phyloP scores from a whole-genome alignment of 768 basidiomycete genomes.

The Termitomyces sp. region DNA sequence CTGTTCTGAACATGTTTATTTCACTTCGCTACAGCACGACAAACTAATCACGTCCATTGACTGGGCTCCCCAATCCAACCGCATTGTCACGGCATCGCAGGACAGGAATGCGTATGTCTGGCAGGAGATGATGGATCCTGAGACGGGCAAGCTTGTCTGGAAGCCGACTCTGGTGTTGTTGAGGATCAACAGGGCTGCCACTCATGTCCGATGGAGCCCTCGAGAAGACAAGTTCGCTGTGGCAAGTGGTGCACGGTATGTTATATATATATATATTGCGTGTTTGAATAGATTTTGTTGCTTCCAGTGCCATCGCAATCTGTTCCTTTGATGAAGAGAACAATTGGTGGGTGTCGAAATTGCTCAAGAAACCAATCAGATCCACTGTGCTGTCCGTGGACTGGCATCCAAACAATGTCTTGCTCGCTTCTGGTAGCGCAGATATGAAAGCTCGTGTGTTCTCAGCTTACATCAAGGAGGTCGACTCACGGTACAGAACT shows the following conservation, averaged over 20 bases:
- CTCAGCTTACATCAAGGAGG: conserved; percentile 97
- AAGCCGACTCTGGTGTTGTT: conserved; percentile 96
- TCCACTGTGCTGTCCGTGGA: conserved; percentile 92
- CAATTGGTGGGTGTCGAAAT: conserved; percentile 99
- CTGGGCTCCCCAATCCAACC: conserved; percentile 96
- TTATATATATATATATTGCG: neutral
- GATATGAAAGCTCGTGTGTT: conserved; percentile 98
- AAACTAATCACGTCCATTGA: conserved; percentile 97
- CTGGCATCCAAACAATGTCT: conserved; percentile 99
- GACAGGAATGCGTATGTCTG: conserved; percentile 99
- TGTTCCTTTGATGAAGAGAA: conserved; percentile 97
- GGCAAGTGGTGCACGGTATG: conserved; percentile 88
- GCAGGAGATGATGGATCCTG: conserved; percentile 73
- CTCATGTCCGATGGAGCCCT: conserved; percentile 93
- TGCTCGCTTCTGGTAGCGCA: conserved; percentile 94
- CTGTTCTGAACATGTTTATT: neutral
- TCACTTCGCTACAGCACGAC: conserved; percentile 67
- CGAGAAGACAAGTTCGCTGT: conserved; percentile 99
- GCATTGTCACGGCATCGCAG: conserved; percentile 98
- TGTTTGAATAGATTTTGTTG: neutral
- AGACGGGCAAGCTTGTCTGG: conserved; percentile 73
- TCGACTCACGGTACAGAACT: conserved; percentile 71
- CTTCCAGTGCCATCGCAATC: conserved; percentile 78
- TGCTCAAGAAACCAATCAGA: conserved; percentile 94
- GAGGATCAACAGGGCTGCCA: conserved; percentile 93